Percentiles rank a stretch among this genome's conserved stretches.
These are phyloP conservation scores for Medicago arabica DNA, from an alignment of 306 rosid species.

Conservation along the genomic window DNA sequence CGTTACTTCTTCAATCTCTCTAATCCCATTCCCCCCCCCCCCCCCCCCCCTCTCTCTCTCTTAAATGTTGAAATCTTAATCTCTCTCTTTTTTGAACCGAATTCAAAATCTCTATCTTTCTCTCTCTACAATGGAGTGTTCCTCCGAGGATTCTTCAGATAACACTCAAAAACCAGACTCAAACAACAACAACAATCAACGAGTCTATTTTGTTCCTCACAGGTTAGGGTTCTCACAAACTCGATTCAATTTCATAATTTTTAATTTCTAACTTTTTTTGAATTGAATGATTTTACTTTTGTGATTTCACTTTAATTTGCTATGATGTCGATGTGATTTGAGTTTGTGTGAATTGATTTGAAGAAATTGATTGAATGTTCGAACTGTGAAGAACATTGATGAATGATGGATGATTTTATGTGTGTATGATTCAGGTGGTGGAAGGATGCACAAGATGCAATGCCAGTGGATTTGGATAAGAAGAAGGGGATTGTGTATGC, in stretches of 20 bases:
- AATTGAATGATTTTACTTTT: constrained; percentile 1
- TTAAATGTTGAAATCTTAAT: constrained; percentile 38
- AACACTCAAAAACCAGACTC: constrained; percentile 57
- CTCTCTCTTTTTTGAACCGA: constrained; percentile 48
- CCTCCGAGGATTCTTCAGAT: constrained; percentile 70
- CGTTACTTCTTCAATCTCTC: constrained; percentile 58
- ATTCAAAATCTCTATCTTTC: constrained; percentile 41
- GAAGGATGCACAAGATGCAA: constrained; percentile 86
- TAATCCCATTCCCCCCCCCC: constrained; percentile 63
- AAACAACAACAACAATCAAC: constrained; percentile 58
- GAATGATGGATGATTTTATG: constrained; percentile 26
- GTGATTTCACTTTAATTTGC: constrained; percentile 4
- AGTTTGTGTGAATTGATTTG: constrained; percentile 44
- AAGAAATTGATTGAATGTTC: constrained; percentile 24
- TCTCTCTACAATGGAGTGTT: constrained; percentile 51
- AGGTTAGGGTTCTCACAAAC: constrained; percentile 56
- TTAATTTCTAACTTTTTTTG: background rate
- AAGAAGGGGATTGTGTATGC: constrained; percentile 67
- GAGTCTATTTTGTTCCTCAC: constrained; percentile 92
- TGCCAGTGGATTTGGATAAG: constrained; percentile 61
- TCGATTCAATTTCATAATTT: constrained; percentile 19
- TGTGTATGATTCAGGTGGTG: constrained; percentile 83
- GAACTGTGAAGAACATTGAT: constrained; percentile 1
- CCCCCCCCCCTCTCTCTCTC: background rate
- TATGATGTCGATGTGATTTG: constrained; percentile 50